Evolutionary conservation across 2,329 filamentous ascomycete genomes (phyloP).

Genomic region (Fusarium abutilonis): DNA sequence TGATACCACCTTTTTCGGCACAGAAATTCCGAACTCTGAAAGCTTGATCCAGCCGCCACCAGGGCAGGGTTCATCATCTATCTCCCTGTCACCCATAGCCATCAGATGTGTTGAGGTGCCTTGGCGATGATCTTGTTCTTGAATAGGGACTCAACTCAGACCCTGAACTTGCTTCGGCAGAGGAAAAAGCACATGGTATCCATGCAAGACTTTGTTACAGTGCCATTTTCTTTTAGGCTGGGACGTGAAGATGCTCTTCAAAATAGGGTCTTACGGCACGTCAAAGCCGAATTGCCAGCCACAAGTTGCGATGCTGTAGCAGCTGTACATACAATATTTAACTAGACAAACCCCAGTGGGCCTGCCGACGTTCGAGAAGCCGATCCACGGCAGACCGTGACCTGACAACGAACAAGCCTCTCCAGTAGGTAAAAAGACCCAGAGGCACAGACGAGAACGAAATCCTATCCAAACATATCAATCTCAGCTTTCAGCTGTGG

Average conservation of each 20-base stretch:
- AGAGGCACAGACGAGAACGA: slow-evolving; percentile 8
- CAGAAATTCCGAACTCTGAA: slow-evolving; percentile 15
- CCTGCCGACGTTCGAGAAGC: slow-evolving; percentile 37
- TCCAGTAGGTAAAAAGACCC: not conserved
- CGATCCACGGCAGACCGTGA: slow-evolving; percentile 25
- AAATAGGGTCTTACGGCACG: slow-evolving; percentile 37
- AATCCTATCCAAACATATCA: not conserved
- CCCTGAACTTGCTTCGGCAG: not conserved
- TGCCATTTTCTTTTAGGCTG: not conserved
- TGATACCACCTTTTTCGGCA: slow-evolving; percentile 14
- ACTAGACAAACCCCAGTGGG: slow-evolving; percentile 19
- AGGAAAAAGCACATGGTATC: not conserved
- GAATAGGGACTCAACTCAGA: not conserved
- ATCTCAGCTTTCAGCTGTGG: slow-evolving; percentile 13
- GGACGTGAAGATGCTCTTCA: not conserved
- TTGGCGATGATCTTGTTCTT: slow-evolving; percentile 31
- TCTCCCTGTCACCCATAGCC: too few relatives aligned
- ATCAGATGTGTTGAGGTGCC: slow-evolving; percentile 16
- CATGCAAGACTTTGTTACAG: not conserved
- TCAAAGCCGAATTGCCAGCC: slow-evolving; percentile 35
- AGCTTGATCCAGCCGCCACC: not conserved
- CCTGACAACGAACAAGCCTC: slow-evolving; percentile 7
- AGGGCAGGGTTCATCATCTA: slow-evolving; percentile 10
- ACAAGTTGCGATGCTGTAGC: slow-evolving; percentile 15
- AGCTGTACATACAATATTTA: slow-evolving; percentile 1